phyloP scores from a whole-genome alignment of 805 yeast species.

The Candida argentea region DNA sequence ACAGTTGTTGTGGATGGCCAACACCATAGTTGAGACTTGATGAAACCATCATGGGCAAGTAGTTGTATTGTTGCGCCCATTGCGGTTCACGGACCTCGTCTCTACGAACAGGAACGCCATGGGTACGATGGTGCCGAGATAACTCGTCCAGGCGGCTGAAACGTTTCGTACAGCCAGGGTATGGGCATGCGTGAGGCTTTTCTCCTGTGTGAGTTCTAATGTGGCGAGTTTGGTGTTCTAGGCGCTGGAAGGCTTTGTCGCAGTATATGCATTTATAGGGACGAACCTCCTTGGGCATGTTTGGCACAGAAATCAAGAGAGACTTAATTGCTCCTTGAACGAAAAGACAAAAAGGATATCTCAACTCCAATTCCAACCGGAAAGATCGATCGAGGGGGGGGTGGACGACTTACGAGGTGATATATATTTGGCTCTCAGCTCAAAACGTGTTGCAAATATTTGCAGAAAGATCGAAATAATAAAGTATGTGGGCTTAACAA shows the following conservation, averaged over 20 bases:
- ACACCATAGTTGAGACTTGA: no score
- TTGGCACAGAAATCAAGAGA: not conserved
- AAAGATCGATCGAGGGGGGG: no score
- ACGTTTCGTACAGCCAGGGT: conserved; percentile 58
- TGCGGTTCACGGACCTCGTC: no score
- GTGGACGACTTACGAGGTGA: no score
- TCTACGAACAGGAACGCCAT: conserved; percentile 64
- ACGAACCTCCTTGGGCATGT: conserved; percentile 13
- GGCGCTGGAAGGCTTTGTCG: conserved; percentile 61
- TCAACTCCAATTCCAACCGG: no score
- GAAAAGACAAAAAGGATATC: no score
- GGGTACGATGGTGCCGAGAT: conserved; percentile 65
- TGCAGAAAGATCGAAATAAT: no score
- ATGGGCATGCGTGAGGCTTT: conserved; percentile 69
- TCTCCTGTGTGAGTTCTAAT: conserved; percentile 77
- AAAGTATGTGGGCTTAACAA: no score
- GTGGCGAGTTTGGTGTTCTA: conserved; percentile 74
- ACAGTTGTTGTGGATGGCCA: no score
- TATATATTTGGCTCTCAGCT: no score
- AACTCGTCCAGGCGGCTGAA: conserved; percentile 66
- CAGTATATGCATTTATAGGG: conserved; percentile 73
- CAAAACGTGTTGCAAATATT: no score
- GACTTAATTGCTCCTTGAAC: no score
- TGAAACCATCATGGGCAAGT: conserved; percentile 17
- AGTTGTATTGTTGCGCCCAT: conserved; percentile 42